A percentile compares a stretch with the other conserved stretches of the same genome.
phyloP scores from a whole-genome alignment of 2,329 filamentous ascomycete genomes.

The Thelonectria blattea region DNA sequence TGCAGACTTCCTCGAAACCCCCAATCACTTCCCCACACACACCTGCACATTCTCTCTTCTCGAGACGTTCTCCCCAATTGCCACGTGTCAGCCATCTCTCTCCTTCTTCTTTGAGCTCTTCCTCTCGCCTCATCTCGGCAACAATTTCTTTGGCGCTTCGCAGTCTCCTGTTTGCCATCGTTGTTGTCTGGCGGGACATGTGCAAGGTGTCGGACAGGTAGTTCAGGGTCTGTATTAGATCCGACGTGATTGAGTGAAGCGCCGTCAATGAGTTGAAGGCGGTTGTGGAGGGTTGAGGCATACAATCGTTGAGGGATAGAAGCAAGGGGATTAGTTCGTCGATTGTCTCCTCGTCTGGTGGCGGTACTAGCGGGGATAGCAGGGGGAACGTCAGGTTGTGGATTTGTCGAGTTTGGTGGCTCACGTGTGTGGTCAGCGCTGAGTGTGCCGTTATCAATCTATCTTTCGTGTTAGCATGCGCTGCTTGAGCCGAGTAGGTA shows the following conservation, averaged over 20 bases:
- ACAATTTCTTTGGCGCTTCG: conserved; percentile 85
- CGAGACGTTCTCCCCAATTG: conserved; percentile 80
- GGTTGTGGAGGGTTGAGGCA: conserved; percentile 68
- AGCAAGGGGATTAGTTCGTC: conserved; percentile 74
- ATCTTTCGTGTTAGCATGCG: conserved; percentile 25
- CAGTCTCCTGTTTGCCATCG: conserved; percentile 78
- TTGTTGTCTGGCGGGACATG: conserved; percentile 89
- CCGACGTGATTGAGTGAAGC: conserved; percentile 72
- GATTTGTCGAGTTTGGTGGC: conserved; percentile 76
- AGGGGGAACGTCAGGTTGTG: conserved; percentile 75
- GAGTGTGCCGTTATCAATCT: conserved; percentile 79
- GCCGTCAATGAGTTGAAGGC: conserved; percentile 71
- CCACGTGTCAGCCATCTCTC: conserved; percentile 80
- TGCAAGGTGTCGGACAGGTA: conserved; percentile 90
- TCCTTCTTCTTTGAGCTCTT: conserved; percentile 82
- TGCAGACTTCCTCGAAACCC: conserved; percentile 91
- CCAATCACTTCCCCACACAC: conserved; percentile 88
- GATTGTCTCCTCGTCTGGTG: conserved; percentile 68
- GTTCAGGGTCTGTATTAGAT: conserved; percentile 80
- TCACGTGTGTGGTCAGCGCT: conserved; percentile 75
- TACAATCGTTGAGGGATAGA: conserved; percentile 66
- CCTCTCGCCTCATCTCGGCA: conserved; percentile 81
- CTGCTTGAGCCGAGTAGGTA: background rate
- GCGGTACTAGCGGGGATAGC: conserved; percentile 69
- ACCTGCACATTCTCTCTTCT: conserved; percentile 78